phyloP scores from a whole-genome alignment of 768 basidiomycete genomes.

The Tylopilus sp. region DNA sequence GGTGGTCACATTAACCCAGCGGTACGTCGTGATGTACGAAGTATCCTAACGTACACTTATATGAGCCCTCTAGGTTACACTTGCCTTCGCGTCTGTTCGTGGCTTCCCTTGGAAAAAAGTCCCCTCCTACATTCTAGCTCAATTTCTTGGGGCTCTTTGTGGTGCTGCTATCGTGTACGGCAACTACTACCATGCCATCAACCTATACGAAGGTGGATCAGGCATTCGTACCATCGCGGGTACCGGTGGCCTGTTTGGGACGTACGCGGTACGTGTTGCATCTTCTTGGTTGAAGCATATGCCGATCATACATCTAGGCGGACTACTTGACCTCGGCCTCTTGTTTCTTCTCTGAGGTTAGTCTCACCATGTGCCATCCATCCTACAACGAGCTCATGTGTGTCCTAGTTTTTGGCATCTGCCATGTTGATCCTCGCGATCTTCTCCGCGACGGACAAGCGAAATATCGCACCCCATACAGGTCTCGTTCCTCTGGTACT shows the following conservation, averaged over 20 bases:
- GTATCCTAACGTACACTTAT: neutral
- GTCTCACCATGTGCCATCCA: neutral
- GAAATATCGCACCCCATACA: conserved; percentile 44
- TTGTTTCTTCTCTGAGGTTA: conserved; percentile 45
- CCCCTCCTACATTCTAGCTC: conserved; percentile 62
- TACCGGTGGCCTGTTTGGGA: conserved; percentile 57
- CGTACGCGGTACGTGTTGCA: conserved; percentile 49
- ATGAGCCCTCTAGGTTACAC: conserved; percentile 49
- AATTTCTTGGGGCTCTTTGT: conserved; percentile 56
- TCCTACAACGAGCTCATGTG: neutral
- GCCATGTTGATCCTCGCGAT: conserved; percentile 53
- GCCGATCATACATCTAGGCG: conserved; percentile 28
- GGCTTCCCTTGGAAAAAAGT: conserved; percentile 82
- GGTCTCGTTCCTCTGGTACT: conserved; percentile 54
- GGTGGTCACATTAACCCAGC: conserved; percentile 77
- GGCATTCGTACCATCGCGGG: conserved; percentile 52
- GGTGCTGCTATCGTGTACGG: conserved; percentile 59
- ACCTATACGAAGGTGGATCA: conserved; percentile 55
- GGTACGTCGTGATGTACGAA: conserved; percentile 32
- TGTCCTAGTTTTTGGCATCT: conserved; percentile 49
- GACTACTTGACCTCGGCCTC: conserved; percentile 42
- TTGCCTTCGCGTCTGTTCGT: conserved; percentile 65
- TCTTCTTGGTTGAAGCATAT: neutral
- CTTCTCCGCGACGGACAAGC: conserved; percentile 50
- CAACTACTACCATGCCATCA: conserved; percentile 66